Evolutionary conservation across 2,329 filamentous ascomycete species (phyloP), one percentile per base, ranked within the genome.

Genomic region (Xylaria sp.): DNA sequence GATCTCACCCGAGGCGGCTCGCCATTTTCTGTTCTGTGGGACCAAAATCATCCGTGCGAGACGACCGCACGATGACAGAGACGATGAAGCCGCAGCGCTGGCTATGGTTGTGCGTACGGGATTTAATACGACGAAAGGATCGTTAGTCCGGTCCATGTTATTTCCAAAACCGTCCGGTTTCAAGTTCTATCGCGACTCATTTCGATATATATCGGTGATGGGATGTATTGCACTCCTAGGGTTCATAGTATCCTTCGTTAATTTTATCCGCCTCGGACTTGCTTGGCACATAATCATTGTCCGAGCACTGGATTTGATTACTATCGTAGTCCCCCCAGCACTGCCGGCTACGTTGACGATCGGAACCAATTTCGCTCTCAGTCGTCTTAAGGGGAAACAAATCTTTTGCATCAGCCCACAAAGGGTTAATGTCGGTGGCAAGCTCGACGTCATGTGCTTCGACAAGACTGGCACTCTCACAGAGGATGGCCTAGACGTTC

Each of bases 321-420:
- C 95, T 1, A 99, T 99, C 65, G 93, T 98, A 9, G 95, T 99
- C 0, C 95, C 95, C 15, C 95, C 95, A 17, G 95, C 95, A 8
- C 81, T 99, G 6, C 96, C 95, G 0, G 95, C 95, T 1, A 99
- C 95, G 0, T 82, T 99, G 48, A 97, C 93, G 0, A 99, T 99
- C 69, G 95, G 95, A 43, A 98, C 92, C 13, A 98, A 94, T 73
- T 99, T 99, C 75, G 96, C 95, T 2, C 80, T 99, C 1, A 89
- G 86, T 10, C 87, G 95, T 25, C 81, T 99, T 29, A 97, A 93
- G 77, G 87, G 89, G 66, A 93, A 96, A 74, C 85, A 93, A 43
- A 97, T 99, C 37, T 99, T 97, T 73, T 99, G 95, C 73, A 99
- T 98, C 71, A 98, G 94, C 68, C 95, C 96, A 0, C 95, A 99